Evolutionary conservation across 306 rosid species (phyloP).

Genomic region (Lotus japonicus): DNA sequence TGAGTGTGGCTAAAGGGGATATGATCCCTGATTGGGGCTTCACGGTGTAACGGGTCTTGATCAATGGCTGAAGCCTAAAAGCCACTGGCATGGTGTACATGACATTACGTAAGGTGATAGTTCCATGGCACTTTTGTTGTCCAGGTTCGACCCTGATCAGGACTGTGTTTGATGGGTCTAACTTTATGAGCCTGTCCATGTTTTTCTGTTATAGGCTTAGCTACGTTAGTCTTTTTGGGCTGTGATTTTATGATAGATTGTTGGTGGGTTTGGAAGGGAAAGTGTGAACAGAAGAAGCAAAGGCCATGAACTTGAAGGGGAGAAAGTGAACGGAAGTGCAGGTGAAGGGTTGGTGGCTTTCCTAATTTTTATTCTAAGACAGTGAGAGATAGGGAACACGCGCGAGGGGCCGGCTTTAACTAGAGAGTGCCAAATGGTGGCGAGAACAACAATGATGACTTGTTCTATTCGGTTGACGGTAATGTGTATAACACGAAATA

Average conservation of each 20-base stretch:
- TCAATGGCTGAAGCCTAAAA: conserved; percentile 57
- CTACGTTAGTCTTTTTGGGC: background rate
- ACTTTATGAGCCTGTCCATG: conserved; percentile 75
- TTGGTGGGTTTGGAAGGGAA: background rate
- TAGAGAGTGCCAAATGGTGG: conserved; percentile 59
- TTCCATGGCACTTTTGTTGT: conserved; percentile 52
- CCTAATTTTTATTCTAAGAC: background rate
- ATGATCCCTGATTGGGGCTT: conserved; percentile 72
- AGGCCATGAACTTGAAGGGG: conserved; percentile 3
- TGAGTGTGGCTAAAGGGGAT: conserved; percentile 60
- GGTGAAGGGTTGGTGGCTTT: conserved; percentile 9
- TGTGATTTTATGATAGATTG: background rate
- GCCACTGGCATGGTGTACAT: conserved; percentile 98
- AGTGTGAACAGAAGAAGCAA: background rate
- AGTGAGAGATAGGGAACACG: background rate
- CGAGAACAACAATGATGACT: conserved; percentile 65
- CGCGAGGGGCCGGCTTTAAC: conserved; percentile 45
- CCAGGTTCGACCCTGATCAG: conserved; percentile 51
- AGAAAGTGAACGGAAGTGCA: conserved; percentile 14
- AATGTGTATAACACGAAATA: too few species aligned
- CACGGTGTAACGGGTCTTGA: conserved; percentile 55
- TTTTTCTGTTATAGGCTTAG: background rate
- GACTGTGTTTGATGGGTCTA: conserved; percentile 72
- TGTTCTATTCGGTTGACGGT: conserved; percentile 46
- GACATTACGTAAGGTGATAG: conserved; percentile 57